Evolutionary conservation across 2,329 filamentous ascomycete species (phyloP), one percentile per base, ranked within the genome.

Genomic region (Penicillium sp.): DNA sequence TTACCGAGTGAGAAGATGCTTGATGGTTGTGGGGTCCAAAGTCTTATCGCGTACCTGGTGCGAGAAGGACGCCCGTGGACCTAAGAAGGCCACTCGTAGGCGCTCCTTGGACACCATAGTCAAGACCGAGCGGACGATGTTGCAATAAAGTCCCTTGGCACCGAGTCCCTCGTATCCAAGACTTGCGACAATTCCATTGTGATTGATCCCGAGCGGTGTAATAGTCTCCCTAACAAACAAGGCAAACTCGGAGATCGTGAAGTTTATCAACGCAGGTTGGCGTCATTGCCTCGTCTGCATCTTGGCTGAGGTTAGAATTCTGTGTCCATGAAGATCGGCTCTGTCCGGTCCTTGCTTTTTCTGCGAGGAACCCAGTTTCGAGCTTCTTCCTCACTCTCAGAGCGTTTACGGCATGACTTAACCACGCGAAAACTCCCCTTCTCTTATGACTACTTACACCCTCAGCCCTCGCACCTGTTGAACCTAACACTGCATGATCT

Each of bases 41-140:
- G 32, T n/a, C 17, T 26, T 11, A n/a, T 44, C 22, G 33, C 47
- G 50, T 47, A 82, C 80, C 73, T 84, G 80, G 59, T 85, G 80
- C 17, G 80, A 83, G 57, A 83, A 84, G 22, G 79, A 82, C 15
- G 77, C 77, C 50, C 70, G 61, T 3, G 80, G 80, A 6, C 80
- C 80, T 18, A 85, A 61, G 54, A 77, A 85, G 28, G 77, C 73
- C 25, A 67, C 60, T 38, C 48, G 56, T 30, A 60, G 44, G 20
- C 48, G 25, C 7, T 28, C 23, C 41, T 40, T 44, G 8, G 26
- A n/a, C 20, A 13, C n/a, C n/a, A 27, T 6, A 6, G 5, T 6
- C 25, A 13, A 13, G 25, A 5, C 18, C 18, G 9, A 22, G 9
- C 6, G 12, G 25, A 6, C 11, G 12, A 27, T 27, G 25, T 13